A percentile compares a stretch with the other conserved stretches of the same genome.
phyloP scores from a whole-genome alignment of 345 rosid species.

The Pelargonium nanum region DNA sequence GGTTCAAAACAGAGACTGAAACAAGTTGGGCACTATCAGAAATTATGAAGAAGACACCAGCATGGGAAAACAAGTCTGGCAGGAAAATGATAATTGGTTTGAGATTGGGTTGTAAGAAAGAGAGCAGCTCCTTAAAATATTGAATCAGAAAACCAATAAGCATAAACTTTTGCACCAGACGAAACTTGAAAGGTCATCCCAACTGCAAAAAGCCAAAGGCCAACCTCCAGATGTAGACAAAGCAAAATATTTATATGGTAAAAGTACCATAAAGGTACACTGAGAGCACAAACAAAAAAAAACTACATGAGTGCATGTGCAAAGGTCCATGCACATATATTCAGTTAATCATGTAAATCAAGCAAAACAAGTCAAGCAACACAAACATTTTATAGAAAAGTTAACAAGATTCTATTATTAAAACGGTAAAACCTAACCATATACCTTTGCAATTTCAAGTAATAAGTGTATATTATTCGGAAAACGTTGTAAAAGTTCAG shows the following conservation, averaged over 20 bases:
- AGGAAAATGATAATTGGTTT: not conserved
- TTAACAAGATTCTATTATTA: too few species aligned
- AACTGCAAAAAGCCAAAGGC: not conserved
- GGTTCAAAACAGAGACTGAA: not conserved
- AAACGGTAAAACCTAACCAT: not conserved
- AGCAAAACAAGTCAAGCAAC: not conserved
- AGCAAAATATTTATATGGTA: too few species aligned
- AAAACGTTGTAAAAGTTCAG: conserved; percentile 80
- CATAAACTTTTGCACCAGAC: not conserved
- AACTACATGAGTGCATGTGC: too few species aligned
- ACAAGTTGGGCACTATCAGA: not conserved
- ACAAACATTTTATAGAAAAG: not conserved
- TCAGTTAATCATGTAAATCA: too few species aligned
- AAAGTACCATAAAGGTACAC: too few species aligned
- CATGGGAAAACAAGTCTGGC: not conserved
- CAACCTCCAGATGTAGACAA: not conserved
- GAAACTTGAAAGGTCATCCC: not conserved
- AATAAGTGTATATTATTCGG: conserved; percentile 77
- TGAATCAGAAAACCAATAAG: too few species aligned
- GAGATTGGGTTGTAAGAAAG: not conserved
- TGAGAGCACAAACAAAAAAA: too few species aligned
- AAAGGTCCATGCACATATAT: not conserved
- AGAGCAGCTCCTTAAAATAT: not conserved
- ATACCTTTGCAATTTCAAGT: conserved; percentile 93
- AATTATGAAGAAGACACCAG: not conserved